Evolutionary conservation across 495 filamentous ascomycete species (phyloP).

Genomic region (Echria macrotheca): DNA sequence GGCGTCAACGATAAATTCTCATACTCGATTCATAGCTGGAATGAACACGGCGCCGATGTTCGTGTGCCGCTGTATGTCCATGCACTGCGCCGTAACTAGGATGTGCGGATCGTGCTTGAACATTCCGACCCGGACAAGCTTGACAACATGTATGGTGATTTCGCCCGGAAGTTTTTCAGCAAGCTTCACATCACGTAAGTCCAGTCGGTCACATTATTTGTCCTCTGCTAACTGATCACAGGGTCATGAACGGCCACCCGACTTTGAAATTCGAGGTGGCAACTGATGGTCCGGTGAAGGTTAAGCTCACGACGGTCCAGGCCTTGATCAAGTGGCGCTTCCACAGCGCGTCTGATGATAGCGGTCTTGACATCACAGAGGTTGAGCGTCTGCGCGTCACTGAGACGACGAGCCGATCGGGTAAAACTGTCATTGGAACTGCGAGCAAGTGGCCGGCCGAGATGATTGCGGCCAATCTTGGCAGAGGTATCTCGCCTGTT

Average conservation of each 20-base stretch:
- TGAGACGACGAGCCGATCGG: not conserved
- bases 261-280: slow-evolving; percentile 7
- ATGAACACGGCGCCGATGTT: not conserved
- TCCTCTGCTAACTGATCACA: not conserved
- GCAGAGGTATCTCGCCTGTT: slow-evolving; percentile 9
- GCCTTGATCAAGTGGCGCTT: slow-evolving; percentile 27
- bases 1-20: slow-evolving; percentile 24
- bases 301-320: slow-evolving; percentile 25
- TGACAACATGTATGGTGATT: slow-evolving; percentile 19
- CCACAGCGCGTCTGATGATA: slow-evolving; percentile 13
- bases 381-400: slow-evolving; percentile 31
- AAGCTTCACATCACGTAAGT: slow-evolving; percentile 33
- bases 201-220: not conserved
- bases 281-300: slow-evolving; percentile 9
- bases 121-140: slow-evolving; percentile 17
- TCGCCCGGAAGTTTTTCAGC: slow-evolving; percentile 28
- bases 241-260: not conserved
- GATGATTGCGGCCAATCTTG: not conserved
- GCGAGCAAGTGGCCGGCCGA: not conserved
- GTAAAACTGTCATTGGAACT: not conserved
- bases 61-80: slow-evolving; percentile 31
- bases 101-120: slow-evolving; percentile 31
- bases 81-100: slow-evolving; percentile 37
- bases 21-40: slow-evolving; percentile 16
- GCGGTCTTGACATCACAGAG: slow-evolving; percentile 37